Conservation (phyloP, 1,284 basidiomycete genomes). For the Tremellales sp. region DNA sequence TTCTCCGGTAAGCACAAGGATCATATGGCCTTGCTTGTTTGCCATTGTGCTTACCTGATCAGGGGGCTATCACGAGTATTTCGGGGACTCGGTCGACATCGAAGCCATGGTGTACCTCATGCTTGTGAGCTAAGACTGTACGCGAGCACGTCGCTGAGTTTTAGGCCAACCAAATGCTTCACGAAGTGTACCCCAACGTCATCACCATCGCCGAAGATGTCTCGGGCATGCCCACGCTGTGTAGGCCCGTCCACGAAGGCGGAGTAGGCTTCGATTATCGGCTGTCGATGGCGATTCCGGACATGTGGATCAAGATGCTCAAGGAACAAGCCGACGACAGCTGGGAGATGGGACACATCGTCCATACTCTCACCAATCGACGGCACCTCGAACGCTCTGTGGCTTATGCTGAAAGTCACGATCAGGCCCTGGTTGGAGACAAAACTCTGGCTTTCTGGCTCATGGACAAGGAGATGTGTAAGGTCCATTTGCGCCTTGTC, state of each 20-base stretch:
- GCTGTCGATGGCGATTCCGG: conserved; percentile 94
- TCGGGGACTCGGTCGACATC: conserved; percentile 75
- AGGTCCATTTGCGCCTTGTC: conserved; percentile 37
- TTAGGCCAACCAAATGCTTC: conserved; percentile 88
- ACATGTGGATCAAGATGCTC: conserved; percentile 99
- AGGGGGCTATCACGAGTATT: conserved; percentile 95
- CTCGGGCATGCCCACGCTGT: conserved; percentile 94
- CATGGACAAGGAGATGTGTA: conserved; percentile 99
- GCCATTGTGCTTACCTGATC: conserved; percentile 1
- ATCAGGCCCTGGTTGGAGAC: conserved; percentile 96
- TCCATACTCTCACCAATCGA: conserved; percentile 85
- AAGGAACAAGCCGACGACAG: conserved; percentile 85
- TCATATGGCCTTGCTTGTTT: neutral
- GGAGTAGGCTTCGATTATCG: conserved; percentile 98
- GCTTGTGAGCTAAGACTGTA: conserved; percentile 62
- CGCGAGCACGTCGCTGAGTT: conserved; percentile 5
- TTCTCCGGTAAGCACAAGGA: conserved; percentile 64
- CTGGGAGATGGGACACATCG: conserved; percentile 86
- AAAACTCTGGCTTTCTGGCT: conserved; percentile 98
- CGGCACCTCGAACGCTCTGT: conserved; percentile 86
- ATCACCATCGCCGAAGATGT: conserved; percentile 96
- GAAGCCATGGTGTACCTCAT: conserved; percentile 94
- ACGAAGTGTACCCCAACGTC: conserved; percentile 68
- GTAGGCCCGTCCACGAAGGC: conserved; percentile 71
- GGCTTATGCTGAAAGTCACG: conserved; percentile 93